A percentile compares a stretch with the other conserved stretches of the same genome.
phyloP scores from a whole-genome alignment of 73 alveolate genomes.

The Paramecium sonneborni region DNA sequence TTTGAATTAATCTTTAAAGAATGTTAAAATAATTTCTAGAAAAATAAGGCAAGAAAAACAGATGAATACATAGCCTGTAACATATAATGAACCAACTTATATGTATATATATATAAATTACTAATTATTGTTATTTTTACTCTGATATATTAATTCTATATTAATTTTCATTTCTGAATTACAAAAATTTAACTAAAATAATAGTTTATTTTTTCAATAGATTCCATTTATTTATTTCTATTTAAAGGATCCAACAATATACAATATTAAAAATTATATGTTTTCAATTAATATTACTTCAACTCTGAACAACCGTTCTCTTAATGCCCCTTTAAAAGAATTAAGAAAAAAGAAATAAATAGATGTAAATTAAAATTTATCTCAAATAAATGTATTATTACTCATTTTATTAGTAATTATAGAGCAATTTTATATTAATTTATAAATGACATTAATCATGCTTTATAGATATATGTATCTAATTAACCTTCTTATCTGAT shows the following conservation, averaged over 20 bases:
- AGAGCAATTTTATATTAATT: background rate
- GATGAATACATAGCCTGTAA: constrained; percentile 10
- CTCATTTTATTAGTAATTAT: background rate
- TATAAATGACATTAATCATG: background rate
- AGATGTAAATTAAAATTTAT: no score
- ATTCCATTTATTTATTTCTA: no score
- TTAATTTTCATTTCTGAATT: no score
- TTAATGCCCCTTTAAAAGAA: no score
- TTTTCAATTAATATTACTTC: no score
- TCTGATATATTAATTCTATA: background rate
- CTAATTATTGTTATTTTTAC: no score
- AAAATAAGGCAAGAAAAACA: background rate
- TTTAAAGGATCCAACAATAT: no score
- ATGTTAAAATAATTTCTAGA: background rate
- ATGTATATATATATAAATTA: background rate
- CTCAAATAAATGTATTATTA: background rate
- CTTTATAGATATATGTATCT: background rate
- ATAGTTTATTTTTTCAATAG: no score
- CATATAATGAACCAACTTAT: background rate
- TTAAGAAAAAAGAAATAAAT: no score
- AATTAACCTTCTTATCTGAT: background rate
- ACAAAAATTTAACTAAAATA: no score
- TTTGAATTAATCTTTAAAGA: background rate
- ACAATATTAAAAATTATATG: no score
- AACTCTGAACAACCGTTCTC: no score